Percentiles rank a stretch among this genome's conserved stretches.
phyloP scores from a whole-genome alignment of 2,329 filamentous ascomycete genomes.

The Aspergillus sp. region DNA sequence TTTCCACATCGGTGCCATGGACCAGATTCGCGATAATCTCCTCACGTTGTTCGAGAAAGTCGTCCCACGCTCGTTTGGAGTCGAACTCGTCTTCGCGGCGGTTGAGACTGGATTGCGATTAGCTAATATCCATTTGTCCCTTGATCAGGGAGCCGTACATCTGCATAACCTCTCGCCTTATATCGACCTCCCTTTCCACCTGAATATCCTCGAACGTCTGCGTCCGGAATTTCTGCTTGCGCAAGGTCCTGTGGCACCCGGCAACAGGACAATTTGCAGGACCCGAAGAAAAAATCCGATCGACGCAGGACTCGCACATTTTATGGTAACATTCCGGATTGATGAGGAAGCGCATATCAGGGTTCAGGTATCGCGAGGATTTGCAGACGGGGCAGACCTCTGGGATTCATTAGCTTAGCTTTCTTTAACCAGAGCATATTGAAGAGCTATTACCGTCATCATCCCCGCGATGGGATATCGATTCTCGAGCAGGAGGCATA shows the following conservation, averaged over 20 bases:
- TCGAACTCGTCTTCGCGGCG: slow-evolving; percentile 89
- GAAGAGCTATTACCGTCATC: slow-evolving; percentile 38
- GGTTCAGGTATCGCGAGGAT: slow-evolving; percentile 91
- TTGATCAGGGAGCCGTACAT: slow-evolving; percentile 40
- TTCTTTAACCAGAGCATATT: not conserved
- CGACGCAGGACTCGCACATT: slow-evolving; percentile 96
- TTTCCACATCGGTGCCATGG: slow-evolving; percentile 66
- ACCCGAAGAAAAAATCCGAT: slow-evolving; percentile 87
- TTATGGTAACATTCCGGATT: slow-evolving; percentile 99
- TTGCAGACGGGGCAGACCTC: slow-evolving; percentile 98
- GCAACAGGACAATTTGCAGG: slow-evolving; percentile 91
- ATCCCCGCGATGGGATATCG: slow-evolving; percentile 37
- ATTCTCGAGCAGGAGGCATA: slow-evolving; percentile 35
- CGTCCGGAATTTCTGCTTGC: slow-evolving; percentile 77
- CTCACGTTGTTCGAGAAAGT: slow-evolving; percentile 93
- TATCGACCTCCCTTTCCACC: slow-evolving; percentile 91
- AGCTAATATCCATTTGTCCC: not conserved
- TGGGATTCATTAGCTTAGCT: slow-evolving; percentile 21
- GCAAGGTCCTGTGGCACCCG: slow-evolving; percentile 80
- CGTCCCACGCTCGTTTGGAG: slow-evolving; percentile 77
- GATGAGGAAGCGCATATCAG: slow-evolving; percentile 90
- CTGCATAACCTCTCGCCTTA: slow-evolving; percentile 72
- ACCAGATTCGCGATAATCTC: slow-evolving; percentile 87
- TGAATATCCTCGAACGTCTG: slow-evolving; percentile 88
- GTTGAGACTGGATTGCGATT: slow-evolving; percentile 67